Base-by-base conservation (phyloP, 2,329 filamentous ascomycete species). In the Stachybotrys chlorohalonatus region DNA sequence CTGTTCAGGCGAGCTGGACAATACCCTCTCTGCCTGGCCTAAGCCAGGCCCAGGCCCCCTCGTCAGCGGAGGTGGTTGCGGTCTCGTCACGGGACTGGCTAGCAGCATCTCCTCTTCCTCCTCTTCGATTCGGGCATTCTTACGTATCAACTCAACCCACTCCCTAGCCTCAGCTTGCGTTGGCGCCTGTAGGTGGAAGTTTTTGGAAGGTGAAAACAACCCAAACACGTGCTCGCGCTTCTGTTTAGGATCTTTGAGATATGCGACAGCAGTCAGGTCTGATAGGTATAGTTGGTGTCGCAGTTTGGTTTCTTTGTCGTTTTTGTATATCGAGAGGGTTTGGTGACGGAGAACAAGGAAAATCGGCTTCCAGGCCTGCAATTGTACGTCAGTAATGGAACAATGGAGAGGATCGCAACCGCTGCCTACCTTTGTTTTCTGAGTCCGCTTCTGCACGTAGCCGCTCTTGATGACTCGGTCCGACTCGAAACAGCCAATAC, bases 401-500 rank as follows among this genome's bases (percentile, higher is more conserved):
- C 36, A 47, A n/a, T 47, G 3, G 30, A 11, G 15, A 16, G 16
- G 7, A 11, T 11, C 9, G 17, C 8, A 11, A 31, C 9, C 30
- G 59, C 69, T 54, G 2, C 24, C 2, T 71, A 91, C 90, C 85
- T 95, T 96, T 57, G 93, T 97, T 76, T 93, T 96, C 64, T 92
- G 87, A 16, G 91, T 95, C 62, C 93, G 84, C 73, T 95, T 95
- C 66, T 88, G 82, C 46, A 96, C 85, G 61, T 87, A 87, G 56
- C 93, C 92, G 55, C 87, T 85, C 74, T 95, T 97, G 69, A 97
- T 81, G 54, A 97, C 89, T 52, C 91, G 86, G 70, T 99, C 94
- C 66, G 95, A 95, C 66, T 94, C 92, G 69, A 96, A 99, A 70
- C 90, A 94, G 58, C 94, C 94, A 70, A 95, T 92, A 70, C 95